Evolutionary conservation across 305 asterid genomes (phyloP).

Genomic region (Solanum chacoense): DNA sequence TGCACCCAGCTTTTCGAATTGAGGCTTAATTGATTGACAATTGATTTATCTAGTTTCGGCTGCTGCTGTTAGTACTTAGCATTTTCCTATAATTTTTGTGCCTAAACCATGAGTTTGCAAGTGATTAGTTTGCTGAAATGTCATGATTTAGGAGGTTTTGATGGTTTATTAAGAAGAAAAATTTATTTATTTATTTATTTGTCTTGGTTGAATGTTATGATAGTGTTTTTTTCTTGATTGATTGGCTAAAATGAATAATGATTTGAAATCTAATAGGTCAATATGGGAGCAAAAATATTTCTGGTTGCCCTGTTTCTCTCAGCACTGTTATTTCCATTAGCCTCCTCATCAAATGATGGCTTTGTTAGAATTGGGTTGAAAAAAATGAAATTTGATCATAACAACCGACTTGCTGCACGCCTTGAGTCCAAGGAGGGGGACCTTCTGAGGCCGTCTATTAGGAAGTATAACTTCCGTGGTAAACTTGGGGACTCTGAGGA

Average conservation of each 20-base stretch:
- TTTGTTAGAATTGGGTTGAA: constrained; percentile 68
- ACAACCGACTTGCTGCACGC: constrained; percentile 56
- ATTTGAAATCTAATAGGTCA: constrained; percentile 32
- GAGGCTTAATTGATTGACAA: background rate
- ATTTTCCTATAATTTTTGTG: background rate
- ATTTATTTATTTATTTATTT: background rate
- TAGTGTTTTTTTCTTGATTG: background rate
- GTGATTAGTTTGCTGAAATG: background rate
- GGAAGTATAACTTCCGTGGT: constrained; percentile 46
- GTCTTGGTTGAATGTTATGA: constrained; percentile 44
- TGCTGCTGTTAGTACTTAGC: background rate
- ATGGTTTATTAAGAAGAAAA: background rate
- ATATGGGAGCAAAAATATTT: constrained; percentile 46
- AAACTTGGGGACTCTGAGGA: constrained; percentile 41
- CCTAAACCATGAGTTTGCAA: background rate
- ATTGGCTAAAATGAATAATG: constrained; percentile 28
- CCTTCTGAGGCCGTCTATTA: constrained; percentile 37
- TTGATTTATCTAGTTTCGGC: background rate
- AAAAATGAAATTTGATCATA: constrained; percentile 55
- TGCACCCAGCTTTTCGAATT: background rate
- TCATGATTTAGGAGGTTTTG: background rate
- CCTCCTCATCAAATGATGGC: constrained; percentile 55
- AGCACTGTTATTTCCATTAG: constrained; percentile 35
- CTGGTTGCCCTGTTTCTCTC: constrained; percentile 35
- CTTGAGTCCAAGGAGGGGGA: constrained; percentile 49